phyloP scores from a whole-genome alignment of 1,284 basidiomycete genomes.

The Rhodotorula glutinis region DNA sequence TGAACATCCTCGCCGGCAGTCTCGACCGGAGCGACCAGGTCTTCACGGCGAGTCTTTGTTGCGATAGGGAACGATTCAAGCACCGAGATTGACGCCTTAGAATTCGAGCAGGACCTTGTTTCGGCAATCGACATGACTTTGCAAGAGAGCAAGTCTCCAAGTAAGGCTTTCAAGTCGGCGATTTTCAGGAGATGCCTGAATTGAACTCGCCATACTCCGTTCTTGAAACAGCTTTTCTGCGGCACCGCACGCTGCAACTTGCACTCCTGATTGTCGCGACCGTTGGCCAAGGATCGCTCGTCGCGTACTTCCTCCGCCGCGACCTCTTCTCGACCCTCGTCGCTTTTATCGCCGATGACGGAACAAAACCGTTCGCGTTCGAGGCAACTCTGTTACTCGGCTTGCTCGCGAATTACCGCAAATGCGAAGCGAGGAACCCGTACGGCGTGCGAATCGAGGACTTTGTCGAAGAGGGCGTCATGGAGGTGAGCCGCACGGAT shows the following conservation, averaged over 20 bases:
- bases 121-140: slow-evolving; percentile 41
- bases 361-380: slow-evolving; percentile 19
- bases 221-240: slow-evolving; percentile 36
- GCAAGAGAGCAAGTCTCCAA: slow-evolving; percentile 24
- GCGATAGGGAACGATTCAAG: neutral
- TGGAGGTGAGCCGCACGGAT: slow-evolving; percentile 29
- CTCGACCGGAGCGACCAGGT: slow-evolving; percentile 40
- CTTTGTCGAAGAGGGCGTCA: slow-evolving; percentile 44
- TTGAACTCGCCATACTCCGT: too few species aligned
- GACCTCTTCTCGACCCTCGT: slow-evolving; percentile 44
- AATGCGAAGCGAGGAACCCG: slow-evolving; percentile 43
- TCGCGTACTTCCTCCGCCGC: slow-evolving; percentile 45
- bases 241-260: slow-evolving; percentile 41
- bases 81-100: neutral
- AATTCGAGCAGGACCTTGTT: slow-evolving; percentile 41
- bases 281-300: slow-evolving; percentile 41
- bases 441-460: slow-evolving; percentile 45
- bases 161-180: slow-evolving; percentile 1
- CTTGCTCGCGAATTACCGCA: slow-evolving; percentile 43
- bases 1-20: slow-evolving; percentile 42
- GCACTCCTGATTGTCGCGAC: slow-evolving; percentile 41
- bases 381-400: slow-evolving; percentile 40
- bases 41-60: slow-evolving; percentile 23
- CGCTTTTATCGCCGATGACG: slow-evolving; percentile 32
- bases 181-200: too few species aligned